Evolutionary conservation across 148 eudicot genomes (phyloP), one percentile per base, ranked within the genome.

Genomic region (Persicaria tinctoria): DNA sequence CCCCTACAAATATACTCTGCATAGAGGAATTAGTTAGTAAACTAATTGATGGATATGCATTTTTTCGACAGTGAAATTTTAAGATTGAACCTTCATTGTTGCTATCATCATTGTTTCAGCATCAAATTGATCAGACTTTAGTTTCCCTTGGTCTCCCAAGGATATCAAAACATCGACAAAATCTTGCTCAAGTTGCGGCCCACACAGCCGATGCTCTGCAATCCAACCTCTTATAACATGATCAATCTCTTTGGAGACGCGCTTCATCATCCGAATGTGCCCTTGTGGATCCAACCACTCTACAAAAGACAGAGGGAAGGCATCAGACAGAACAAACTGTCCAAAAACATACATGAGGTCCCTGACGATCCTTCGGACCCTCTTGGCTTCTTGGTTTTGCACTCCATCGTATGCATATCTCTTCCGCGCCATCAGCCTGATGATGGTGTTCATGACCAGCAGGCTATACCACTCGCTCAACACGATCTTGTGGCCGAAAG

Each of bases 161-260:
- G 80, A 74, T 7, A 77, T 55, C 54, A 81, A 62, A 23, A 78
- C 75, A 70, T 77, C 83, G 18, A 81, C 71, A 54, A 81, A 81
- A 63, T 81, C 83, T 14, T 46, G 56, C 51, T 77, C 77, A 5
- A 8, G 66, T 7, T 18, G 11, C 12, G 4, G 8, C 48, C 74
- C 49, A 53, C 27, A 74, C 8, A 55, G 47, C 10, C 38, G 56
- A 70, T 77, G 80, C 55, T 77, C 83, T 6, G 59, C 27, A 45
- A 81, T 50, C 80, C 83, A 77, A 2, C 38, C 49, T 23, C 48
- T 74, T 32, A 81, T 18, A 51, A 81, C 45, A 0, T 54, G 9
- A 23, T 81, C 83, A 7, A 77, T 23, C 20, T 77, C 79, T 54
- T 8, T 51, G 3, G 68, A 5, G 12, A 73, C 51, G 4, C 47